A percentile compares a stretch with the other conserved stretches of the same genome.
Evolutionary conservation across 179 eudicot species (phyloP).

Genomic region (Vitellaria paradoxa): DNA sequence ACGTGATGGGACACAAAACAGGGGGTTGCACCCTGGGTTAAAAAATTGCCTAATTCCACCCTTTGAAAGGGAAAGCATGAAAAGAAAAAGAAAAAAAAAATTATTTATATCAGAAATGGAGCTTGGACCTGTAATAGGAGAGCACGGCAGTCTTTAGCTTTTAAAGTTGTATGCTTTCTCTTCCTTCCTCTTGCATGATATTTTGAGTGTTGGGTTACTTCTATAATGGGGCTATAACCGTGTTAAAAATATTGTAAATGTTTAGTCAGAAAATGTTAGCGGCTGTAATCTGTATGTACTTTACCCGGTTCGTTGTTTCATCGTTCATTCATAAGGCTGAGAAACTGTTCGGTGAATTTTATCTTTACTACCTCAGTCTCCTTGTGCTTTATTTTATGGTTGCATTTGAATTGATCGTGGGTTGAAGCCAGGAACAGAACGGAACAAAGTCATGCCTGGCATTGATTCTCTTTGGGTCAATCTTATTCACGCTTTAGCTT

Average conservation of each 20-base stretch:
- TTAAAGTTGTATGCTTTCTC: conserved; percentile 11
- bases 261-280: not conserved
- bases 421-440: not conserved
- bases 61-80: not conserved
- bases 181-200: not conserved
- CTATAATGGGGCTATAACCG: not conserved
- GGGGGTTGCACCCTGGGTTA: not conserved
- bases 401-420: not conserved
- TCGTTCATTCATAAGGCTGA: not conserved
- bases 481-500: not conserved
- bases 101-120: not conserved
- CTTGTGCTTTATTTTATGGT: not conserved
- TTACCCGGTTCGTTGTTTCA: not conserved
- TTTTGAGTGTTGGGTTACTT: not conserved
- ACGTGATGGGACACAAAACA: not conserved
- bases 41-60: not conserved
- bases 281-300: not conserved
- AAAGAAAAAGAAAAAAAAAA: not conserved
- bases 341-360: not conserved
- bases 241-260: conserved; percentile 14
- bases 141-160: not conserved
- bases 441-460: not conserved
- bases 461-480: not conserved
- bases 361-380: not conserved
- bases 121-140: not conserved